Percentiles rank a stretch among this genome's conserved stretches.
Conservation (phyloP, 768 basidiomycete species). For the Tulasnella sp. region DNA sequence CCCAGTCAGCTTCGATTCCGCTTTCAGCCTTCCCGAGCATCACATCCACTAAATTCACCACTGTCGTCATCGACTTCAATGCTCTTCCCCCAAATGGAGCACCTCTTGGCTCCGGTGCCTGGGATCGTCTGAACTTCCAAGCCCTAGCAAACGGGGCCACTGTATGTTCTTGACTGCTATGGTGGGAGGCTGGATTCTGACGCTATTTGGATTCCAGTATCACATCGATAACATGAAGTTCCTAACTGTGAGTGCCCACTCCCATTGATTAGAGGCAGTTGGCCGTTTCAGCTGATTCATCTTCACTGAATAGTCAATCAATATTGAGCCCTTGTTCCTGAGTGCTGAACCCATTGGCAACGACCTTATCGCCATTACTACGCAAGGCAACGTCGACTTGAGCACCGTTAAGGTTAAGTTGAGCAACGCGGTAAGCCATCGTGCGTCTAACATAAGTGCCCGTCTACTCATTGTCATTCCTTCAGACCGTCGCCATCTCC, state of each 20-base stretch:
- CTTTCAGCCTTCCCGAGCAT: constrained; percentile 45
- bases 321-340: constrained; percentile 49
- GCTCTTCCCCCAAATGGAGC: constrained; percentile 44
- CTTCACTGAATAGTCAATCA: constrained; percentile 40
- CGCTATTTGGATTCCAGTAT: background rate
- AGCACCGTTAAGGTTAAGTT: constrained; percentile 42
- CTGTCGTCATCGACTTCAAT: constrained; percentile 49
- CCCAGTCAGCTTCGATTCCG: constrained; percentile 43
- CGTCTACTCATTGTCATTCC: background rate
- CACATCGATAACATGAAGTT: constrained; percentile 52
- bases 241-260: constrained; percentile 39
- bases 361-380: constrained; percentile 51
- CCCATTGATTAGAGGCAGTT: background rate
- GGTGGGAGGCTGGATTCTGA: background rate
- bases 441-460: background rate
- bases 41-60: constrained; percentile 43
- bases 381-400: constrained; percentile 48
- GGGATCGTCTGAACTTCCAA: constrained; percentile 54
- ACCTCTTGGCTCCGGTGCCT: constrained; percentile 41
- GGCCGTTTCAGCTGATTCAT: background rate
- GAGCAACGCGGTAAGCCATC: constrained; percentile 41
- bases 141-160: constrained; percentile 47
- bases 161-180: constrained; percentile 25
- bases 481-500: constrained; percentile 40
- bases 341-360: constrained; percentile 51